These are phyloP conservation scores for Guyanaporus albipodus DNA, from an alignment of 768 basidiomycete genomes.

Conservation along the genomic window DNA sequence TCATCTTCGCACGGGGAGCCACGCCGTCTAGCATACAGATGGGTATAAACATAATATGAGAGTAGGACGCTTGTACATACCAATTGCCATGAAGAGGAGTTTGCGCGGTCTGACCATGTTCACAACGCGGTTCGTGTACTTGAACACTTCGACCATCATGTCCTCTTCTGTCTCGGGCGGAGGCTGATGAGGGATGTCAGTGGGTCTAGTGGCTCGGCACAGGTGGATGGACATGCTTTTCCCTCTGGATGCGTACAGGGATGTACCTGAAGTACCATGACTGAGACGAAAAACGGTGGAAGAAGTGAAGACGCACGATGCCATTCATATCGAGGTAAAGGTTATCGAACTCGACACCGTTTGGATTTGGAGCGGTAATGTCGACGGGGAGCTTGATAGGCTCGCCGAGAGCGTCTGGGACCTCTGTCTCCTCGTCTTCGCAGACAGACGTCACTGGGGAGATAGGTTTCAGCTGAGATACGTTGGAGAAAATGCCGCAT, in stretches of 20 bases:
- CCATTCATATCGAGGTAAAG: slow-evolving; percentile 99
- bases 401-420: slow-evolving; percentile 64
- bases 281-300: not conserved
- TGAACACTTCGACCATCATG: slow-evolving; percentile 98
- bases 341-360: slow-evolving; percentile 92
- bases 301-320: slow-evolving; percentile 55
- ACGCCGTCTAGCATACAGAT: slow-evolving; percentile 71
- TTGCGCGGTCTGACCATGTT: slow-evolving; percentile 96
- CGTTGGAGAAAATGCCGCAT: not conserved
- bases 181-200: slow-evolving; percentile 46
- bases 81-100: slow-evolving; percentile 97
- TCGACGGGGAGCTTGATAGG: slow-evolving; percentile 72
- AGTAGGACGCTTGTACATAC: slow-evolving; percentile 46
- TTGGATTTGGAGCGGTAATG: slow-evolving; percentile 83
- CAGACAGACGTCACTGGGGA: slow-evolving; percentile 65
- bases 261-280: slow-evolving; percentile 60
- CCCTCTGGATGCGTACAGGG: slow-evolving; percentile 99
- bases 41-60: slow-evolving; percentile 1
- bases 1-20: slow-evolving; percentile 99
- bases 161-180: slow-evolving; percentile 97
- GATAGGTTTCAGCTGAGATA: not conserved
- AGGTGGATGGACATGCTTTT: slow-evolving; percentile 48
- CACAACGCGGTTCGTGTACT: slow-evolving; percentile 94
- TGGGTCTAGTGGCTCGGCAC: not conserved
- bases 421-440: slow-evolving; percentile 77